Base-by-base conservation (phyloP, 495 filamentous ascomycete genomes). In the Penicillium coprophilum region DNA sequence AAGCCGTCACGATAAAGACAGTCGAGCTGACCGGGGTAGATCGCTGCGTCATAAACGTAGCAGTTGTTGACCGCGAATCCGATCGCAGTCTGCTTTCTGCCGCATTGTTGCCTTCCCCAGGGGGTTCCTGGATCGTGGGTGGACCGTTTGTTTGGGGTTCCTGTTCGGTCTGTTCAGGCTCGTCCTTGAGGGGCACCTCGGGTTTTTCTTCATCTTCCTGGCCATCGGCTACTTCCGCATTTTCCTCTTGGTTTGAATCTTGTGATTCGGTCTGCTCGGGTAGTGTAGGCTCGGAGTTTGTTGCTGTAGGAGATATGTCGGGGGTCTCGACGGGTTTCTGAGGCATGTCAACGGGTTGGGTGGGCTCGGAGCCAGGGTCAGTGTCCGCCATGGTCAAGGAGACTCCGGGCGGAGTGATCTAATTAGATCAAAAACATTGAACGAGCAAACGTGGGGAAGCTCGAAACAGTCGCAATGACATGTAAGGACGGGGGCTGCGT, bases 1-100 rank as follows among this genome's bases (percentile, higher is more conserved):
- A 74, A 27, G 95, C 91, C 53, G 88, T 90, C 50, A 96, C 87
- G 56, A 97, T 90, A 69, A 97, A 97, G 51, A 96, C 90, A 53
- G 96, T 87, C 47, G 94, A 97, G 79, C 89, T 94, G 71, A 96
- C 87, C 51, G 86, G 81, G 28, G 72, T 76, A 32, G 82, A 76
- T 57, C 80, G 71, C 27, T 71, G 73, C 0, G 82, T 82, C 36
- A 73, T 77, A 44, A 78, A 78, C 1, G 81, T 81, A 27, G 77
- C 74, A 4, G 76, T 78, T 13, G 84, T 82, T 21, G 84, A 85
- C 47, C 81, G 69, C 30, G 84, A 85, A 60, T 86, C 82, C 9
- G 84, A 85, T 56, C 80, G 75, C 59, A 74, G 49, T 54, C 79
- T 67, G 24, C 60, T 45, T 46, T 79, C 72, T 15, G 58, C 57